phyloP scores from a whole-genome alignment of 768 basidiomycete genomes.

The Ramaria rubella region DNA sequence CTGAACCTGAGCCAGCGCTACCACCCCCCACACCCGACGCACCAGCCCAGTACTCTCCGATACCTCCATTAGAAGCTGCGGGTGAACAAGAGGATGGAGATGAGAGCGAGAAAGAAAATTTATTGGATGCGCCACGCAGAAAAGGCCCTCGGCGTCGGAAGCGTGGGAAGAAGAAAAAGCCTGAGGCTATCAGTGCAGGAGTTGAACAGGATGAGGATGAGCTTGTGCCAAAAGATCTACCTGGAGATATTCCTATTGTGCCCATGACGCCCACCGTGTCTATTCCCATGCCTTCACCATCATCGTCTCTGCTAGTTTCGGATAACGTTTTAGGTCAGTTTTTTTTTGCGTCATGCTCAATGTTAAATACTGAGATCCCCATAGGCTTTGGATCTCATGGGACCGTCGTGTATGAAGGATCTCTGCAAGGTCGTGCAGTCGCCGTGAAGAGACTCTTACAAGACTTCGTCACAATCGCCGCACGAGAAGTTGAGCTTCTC shows the following conservation, averaged over 20 bases:
- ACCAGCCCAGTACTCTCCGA: neutral
- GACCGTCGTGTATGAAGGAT: conserved; percentile 90
- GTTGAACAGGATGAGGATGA: conserved; percentile 19
- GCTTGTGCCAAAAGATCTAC: conserved; percentile 4
- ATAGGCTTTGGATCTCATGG: conserved; percentile 93
- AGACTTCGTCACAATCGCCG: conserved; percentile 92
- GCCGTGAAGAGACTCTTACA: conserved; percentile 96
- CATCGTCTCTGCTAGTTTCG: conserved; percentile 60
- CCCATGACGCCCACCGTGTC: neutral
- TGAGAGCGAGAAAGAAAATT: conserved; percentile 54
- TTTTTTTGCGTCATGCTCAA: neutral
- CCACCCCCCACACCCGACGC: neutral
- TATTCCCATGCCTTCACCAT: conserved; percentile 18
- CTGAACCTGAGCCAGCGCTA: neutral
- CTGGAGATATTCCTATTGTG: conserved; percentile 9
- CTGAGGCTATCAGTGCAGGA: conserved; percentile 21
- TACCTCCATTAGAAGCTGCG: neutral
- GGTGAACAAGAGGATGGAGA: conserved; percentile 37
- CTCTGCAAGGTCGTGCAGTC: conserved; percentile 93
- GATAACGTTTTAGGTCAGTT: conserved; percentile 66
- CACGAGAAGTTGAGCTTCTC: conserved; percentile 87
- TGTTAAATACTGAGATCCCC: conserved; percentile 10
- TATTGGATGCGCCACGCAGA: conserved; percentile 40
- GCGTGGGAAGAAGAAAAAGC: conserved; percentile 34
- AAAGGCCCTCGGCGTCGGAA: conserved; percentile 21